Evolutionary conservation across 2,329 filamentous ascomycete species (phyloP).

Genomic region (Trichoderma koningii): DNA sequence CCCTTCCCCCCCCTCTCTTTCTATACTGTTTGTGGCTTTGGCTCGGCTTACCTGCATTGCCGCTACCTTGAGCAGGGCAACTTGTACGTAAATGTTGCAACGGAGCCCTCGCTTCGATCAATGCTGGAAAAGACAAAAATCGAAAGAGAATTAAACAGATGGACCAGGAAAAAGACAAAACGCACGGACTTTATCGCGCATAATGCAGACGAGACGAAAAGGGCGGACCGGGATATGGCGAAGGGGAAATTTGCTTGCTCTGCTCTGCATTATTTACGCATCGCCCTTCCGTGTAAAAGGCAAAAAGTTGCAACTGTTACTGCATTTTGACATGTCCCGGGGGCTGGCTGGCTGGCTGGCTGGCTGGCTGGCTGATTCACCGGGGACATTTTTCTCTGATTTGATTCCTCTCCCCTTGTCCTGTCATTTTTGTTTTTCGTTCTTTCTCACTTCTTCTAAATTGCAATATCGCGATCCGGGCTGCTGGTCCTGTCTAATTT

Average conservation of each 20-base stretch:
- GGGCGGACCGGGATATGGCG: not conserved
- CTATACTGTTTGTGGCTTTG: conserved; percentile 5
- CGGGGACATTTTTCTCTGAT: not conserved
- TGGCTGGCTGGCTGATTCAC: too few species aligned
- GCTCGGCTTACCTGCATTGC: conserved; percentile 18
- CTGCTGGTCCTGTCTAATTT: conserved; percentile 25
- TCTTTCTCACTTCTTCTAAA: not conserved
- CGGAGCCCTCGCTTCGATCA: too few species aligned
- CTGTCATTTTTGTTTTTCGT: not conserved
- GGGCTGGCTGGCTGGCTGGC: not conserved
- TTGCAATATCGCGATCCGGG: conserved; percentile 23
- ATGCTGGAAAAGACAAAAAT: not conserved
- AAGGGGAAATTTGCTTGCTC: conserved; percentile 1
- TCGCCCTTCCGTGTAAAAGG: not conserved
- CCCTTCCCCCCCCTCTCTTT: too few species aligned
- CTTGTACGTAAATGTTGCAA: not conserved
- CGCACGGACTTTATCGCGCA: conserved; percentile 1
- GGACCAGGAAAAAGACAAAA: not conserved
- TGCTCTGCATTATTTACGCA: not conserved
- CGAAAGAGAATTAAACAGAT: not conserved
- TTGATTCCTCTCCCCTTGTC: not conserved
- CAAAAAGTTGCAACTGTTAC: not conserved
- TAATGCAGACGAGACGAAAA: conserved; percentile 1
- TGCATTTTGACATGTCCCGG: not conserved
- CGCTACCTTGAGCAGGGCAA: not conserved